phyloP scores from a whole-genome alignment of 192 early-diverging fungal genomes.

The Dispira parvispora region DNA sequence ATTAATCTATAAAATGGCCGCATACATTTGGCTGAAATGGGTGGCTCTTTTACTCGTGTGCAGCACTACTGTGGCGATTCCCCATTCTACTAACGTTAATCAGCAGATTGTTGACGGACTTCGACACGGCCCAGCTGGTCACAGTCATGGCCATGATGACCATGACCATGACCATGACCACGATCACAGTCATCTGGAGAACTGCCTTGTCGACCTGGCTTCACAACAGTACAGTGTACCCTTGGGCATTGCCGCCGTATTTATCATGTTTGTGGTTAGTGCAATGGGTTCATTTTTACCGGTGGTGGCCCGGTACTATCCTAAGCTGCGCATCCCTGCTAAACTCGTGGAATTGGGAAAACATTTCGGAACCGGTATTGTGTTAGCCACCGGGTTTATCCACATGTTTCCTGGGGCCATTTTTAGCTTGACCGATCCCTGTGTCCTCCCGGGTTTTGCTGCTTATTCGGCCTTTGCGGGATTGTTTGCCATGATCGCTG shows the following conservation, averaged over 20 bases:
- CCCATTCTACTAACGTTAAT: no score
- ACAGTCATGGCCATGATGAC: background rate
- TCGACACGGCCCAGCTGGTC: background rate
- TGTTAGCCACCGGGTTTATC: slow-evolving; percentile 59
- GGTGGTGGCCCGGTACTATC: slow-evolving; percentile 20
- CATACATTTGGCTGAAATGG: no score
- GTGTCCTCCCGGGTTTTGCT: slow-evolving; percentile 31
- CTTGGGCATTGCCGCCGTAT: slow-evolving; percentile 31
- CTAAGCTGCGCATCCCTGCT: slow-evolving; percentile 14
- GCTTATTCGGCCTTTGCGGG: slow-evolving; percentile 33
- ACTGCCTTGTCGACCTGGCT: background rate
- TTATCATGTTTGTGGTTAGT: slow-evolving; percentile 36
- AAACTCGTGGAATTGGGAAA: slow-evolving; percentile 22
- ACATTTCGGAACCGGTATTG: slow-evolving; percentile 48
- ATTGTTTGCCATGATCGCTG: slow-evolving; percentile 40
- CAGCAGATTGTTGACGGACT: no score
- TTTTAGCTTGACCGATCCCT: slow-evolving; percentile 31
- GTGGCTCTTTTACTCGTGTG: no score
- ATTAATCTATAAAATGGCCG: no score
- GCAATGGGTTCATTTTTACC: slow-evolving; percentile 32
- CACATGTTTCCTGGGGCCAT: slow-evolving; percentile 52
- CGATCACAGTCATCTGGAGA: background rate
- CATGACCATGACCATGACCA: background rate
- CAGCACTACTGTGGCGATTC: no score
- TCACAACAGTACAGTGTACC: background rate